Base-by-base conservation (phyloP, 2,329 filamentous ascomycete genomes). In the Neofusicoccum sp. region DNA sequence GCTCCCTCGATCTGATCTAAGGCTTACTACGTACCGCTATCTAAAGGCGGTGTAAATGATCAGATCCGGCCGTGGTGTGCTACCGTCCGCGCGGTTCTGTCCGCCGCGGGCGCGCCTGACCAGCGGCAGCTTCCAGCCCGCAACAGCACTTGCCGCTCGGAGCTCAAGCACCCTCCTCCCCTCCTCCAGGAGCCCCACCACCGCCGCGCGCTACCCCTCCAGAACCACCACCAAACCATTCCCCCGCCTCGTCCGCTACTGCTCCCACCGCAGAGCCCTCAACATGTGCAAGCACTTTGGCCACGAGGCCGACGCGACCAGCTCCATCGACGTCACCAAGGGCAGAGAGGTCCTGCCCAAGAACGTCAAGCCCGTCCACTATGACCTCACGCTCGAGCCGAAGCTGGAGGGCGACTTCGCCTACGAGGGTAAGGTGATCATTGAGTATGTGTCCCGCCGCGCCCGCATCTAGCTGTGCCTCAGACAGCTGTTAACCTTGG, bases 311-410 rank as follows among this genome's bases (percentile, higher is more conserved):
- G 83, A 84, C 64, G 80, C 82, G 60, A 80, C 79, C 64, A 79
- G 83, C 67, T 84, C 81, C 69, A 79, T 84, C 65, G 82, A 87
- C 72, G 80, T 89, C 67, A 77, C 82, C 57, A 82, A 84, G 67
- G 86, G 85, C 65, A 88, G 93, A 69, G 89, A 96, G 80, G 88
- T 98, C 66, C 83, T 98, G 68, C 95, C 93, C 57, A 87, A 88
- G 77, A 96, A 97, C 72, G 91, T 97, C 70, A 89, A 93, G 75
- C 93, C 93, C n/a, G 78, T 83, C 40, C 92, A 98, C 79, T 98
- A 98, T 78, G 86, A 96, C 75, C 78, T 98, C 68, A 95, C 90
- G 1, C 82, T 98, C 64, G 95, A 98, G 79, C 92, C 93, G 59
- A 86, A 97, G 79, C 90, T 98, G 68, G 84, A 89, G 68, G 51